Evolutionary conservation across 768 basidiomycete species (phyloP).

Genomic region (Fomitopsis serialis): DNA sequence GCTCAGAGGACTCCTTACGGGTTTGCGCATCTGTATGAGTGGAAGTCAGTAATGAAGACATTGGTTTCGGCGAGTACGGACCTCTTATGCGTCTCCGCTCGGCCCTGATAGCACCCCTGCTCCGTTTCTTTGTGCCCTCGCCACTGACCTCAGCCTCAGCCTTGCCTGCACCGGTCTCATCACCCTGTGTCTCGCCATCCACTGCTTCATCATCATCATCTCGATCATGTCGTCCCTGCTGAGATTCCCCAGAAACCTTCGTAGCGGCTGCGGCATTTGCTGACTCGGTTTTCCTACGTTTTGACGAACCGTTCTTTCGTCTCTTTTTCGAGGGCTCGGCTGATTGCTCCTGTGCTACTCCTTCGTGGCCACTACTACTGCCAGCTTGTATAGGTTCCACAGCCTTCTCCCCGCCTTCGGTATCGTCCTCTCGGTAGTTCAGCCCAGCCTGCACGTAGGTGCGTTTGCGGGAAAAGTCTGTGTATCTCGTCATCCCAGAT

Average conservation of each 20-base stretch:
- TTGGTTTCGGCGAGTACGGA: not conserved
- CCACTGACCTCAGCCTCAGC: not conserved
- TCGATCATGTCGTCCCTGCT: too few species aligned
- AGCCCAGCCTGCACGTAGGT: constrained; percentile 66
- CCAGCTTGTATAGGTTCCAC: too few species aligned
- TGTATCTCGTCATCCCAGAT: constrained; percentile 61
- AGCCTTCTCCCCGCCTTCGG: too few species aligned
- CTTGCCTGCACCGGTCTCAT: not conserved
- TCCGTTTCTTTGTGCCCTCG: constrained; percentile 11
- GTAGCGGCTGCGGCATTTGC: too few species aligned
- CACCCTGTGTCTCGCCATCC: not conserved
- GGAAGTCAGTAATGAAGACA: not conserved
- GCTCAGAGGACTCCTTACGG: constrained; percentile 40
- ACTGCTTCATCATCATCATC: too few species aligned
- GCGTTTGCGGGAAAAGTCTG: constrained; percentile 70
- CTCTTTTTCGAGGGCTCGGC: not conserved
- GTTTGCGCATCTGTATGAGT: constrained; percentile 14
- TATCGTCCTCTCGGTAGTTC: constrained; percentile 5
- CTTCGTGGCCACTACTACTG: not conserved
- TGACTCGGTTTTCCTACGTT: too few species aligned
- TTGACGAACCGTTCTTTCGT: constrained; percentile 5
- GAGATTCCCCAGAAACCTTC: too few species aligned
- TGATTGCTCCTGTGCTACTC: not conserved
- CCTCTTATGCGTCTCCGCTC: not conserved
- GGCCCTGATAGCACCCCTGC: constrained; percentile 15